These are phyloP conservation scores for Laguncularia racemosa DNA, from an alignment of 345 rosid species.

Conservation along the genomic window DNA sequence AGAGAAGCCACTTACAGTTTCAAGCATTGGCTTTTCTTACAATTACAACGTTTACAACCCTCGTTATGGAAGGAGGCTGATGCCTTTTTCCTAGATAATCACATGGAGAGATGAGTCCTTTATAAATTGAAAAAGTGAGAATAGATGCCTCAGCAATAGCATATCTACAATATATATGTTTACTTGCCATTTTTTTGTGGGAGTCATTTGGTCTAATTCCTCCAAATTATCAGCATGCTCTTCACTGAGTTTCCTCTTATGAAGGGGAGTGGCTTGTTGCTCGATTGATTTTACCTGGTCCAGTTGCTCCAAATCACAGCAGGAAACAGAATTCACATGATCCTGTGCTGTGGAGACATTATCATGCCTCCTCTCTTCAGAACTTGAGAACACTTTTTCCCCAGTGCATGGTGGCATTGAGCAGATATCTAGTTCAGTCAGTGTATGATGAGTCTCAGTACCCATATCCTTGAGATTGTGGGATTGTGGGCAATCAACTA, in stretches of 20 bases:
- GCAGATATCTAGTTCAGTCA: slow-evolving; percentile 9
- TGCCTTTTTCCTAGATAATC: slow-evolving; percentile 33
- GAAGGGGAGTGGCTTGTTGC: slow-evolving; percentile 17
- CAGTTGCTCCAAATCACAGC: slow-evolving; percentile 14
- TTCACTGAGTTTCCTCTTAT: slow-evolving; percentile 22
- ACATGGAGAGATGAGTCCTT: not conserved
- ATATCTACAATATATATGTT: not conserved
- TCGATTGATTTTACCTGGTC: slow-evolving; percentile 11
- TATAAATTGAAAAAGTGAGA: too few species aligned
- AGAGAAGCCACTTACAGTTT: slow-evolving; percentile 46
- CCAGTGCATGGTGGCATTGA: slow-evolving; percentile 8
- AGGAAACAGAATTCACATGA: slow-evolving; percentile 22
- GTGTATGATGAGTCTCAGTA: slow-evolving; percentile 1
- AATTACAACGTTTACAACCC: slow-evolving; percentile 55
- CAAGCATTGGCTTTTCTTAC: slow-evolving; percentile 54
- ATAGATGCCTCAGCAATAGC: too few species aligned
- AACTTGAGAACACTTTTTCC: slow-evolving; percentile 14
- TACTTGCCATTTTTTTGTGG: slow-evolving; percentile 40
- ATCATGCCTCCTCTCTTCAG: slow-evolving; percentile 18
- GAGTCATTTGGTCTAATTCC: slow-evolving; percentile 26
- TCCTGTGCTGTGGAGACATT: slow-evolving; percentile 13
- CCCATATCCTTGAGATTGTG: slow-evolving; percentile 8
- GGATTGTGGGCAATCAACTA: slow-evolving; percentile 3
- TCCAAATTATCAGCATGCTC: slow-evolving; percentile 30
- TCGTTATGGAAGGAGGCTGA: slow-evolving; percentile 20